Conservation (phyloP, 805 yeast genomes). For the Saturnispora serradocipensis region DNA sequence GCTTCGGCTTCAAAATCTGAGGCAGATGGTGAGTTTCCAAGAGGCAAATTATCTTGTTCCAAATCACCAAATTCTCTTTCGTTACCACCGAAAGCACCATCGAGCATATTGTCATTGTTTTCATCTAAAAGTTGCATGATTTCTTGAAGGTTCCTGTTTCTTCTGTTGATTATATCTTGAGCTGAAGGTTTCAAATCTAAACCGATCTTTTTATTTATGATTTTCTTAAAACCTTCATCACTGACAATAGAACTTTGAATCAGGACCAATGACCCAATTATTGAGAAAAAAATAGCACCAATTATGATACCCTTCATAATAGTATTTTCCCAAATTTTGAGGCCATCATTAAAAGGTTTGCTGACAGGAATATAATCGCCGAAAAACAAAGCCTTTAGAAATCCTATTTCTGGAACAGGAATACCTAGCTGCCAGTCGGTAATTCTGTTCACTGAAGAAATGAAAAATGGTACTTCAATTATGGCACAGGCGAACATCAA, state of each 20-base stretch:
- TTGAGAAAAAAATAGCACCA: constrained; percentile 17
- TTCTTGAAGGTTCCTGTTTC: constrained; percentile 18
- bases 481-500: constrained; percentile 17
- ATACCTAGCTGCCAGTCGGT: constrained; percentile 51
- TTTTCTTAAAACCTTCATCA: constrained; percentile 58
- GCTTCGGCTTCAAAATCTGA: neutral
- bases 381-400: constrained; percentile 15
- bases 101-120: neutral
- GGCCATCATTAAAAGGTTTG: constrained; percentile 5
- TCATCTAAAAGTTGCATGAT: neutral
- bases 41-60: neutral
- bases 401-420: constrained; percentile 32
- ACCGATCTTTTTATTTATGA: constrained; percentile 53
- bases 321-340: constrained; percentile 7
- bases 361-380: constrained; percentile 2
- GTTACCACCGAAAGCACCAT: neutral
- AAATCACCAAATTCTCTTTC: neutral
- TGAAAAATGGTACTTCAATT: constrained; percentile 45
- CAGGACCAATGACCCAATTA: constrained; percentile 15
- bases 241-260: constrained; percentile 60
- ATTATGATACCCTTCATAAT: constrained; percentile 14
- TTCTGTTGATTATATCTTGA: neutral
- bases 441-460: constrained; percentile 45
- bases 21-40: neutral
- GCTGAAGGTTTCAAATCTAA: constrained; percentile 33